Conservation (phyloP, 345 rosid genomes). For the Moricandia arvensis region DNA sequence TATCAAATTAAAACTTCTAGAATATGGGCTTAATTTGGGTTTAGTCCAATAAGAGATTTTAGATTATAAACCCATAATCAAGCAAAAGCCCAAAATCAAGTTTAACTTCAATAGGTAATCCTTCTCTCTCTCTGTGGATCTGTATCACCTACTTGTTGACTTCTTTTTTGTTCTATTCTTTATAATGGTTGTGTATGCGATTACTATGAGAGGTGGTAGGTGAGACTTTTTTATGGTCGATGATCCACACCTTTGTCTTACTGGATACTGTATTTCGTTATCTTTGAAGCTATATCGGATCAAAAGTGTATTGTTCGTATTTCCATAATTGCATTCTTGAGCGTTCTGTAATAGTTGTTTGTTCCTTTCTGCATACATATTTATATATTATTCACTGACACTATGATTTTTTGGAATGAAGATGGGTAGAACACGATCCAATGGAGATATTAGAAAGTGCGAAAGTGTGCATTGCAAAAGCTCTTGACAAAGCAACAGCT, state of each 20-base stretch:
- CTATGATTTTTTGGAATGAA: conserved; percentile 5
- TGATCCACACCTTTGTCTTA: not conserved
- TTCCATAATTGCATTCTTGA: not conserved
- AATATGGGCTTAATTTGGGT: too few species aligned
- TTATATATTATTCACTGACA: not conserved
- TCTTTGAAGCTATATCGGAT: not conserved
- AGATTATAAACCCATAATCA: too few species aligned
- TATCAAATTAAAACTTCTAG: too few species aligned
- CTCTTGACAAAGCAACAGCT: conserved; percentile 85
- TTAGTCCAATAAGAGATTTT: too few species aligned
- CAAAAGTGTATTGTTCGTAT: not conserved
- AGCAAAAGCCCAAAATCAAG: too few species aligned
- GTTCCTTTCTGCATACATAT: not conserved
- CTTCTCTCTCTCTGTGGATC: not conserved
- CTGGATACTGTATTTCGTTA: not conserved
- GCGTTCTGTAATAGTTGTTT: not conserved
- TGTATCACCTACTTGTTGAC: not conserved
- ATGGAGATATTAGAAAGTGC: conserved; percentile 91
- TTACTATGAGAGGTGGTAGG: not conserved
- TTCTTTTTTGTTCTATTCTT: not conserved
- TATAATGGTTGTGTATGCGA: not conserved
- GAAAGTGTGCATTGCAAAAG: conserved; percentile 67
- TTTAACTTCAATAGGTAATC: too few species aligned
- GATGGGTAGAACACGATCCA: conserved; percentile 98
- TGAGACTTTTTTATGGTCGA: not conserved